phyloP scores from a whole-genome alignment of 768 basidiomycete genomes.

The Trametes elegans region DNA sequence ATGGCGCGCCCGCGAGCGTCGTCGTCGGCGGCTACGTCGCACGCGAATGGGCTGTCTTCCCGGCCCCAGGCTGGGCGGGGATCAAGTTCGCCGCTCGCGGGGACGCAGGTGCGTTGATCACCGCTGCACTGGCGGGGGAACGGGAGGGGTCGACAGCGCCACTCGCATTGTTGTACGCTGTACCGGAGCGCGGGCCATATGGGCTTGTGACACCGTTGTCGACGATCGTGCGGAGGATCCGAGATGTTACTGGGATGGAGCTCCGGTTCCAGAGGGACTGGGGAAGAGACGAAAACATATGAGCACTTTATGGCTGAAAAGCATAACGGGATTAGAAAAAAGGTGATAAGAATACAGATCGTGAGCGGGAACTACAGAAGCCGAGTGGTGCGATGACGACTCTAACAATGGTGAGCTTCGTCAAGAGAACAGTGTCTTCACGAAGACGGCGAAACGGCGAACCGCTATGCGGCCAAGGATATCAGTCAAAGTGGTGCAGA shows the following conservation, averaged over 20 bases:
- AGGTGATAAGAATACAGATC: no score
- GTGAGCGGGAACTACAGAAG: no score
- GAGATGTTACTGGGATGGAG: constrained; percentile 19
- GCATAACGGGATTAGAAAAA: no score
- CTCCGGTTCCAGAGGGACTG: constrained; percentile 14
- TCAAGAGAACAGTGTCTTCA: no score
- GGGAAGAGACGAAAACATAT: constrained; percentile 7
- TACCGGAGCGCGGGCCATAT: constrained; percentile 20
- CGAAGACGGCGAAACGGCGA: no score
- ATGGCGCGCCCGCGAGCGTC: constrained; percentile 19
- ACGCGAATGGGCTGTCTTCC: constrained; percentile 20
- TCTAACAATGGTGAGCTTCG: no score
- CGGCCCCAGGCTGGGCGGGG: not conserved
- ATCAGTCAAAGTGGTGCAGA: no score
- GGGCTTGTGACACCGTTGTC: constrained; percentile 19
- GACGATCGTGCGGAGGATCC: constrained; percentile 16
- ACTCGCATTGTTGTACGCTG: constrained; percentile 14
- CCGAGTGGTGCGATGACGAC: no score
- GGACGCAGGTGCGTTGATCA: constrained; percentile 16
- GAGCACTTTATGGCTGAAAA: not conserved
- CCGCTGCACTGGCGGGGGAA: not conserved
- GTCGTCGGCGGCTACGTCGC: constrained; percentile 13
- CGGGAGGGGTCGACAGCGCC: not conserved
- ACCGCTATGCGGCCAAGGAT: no score
- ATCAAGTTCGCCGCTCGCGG: constrained; percentile 16